Percentiles rank a stretch among this genome's conserved stretches.
Evolutionary conservation across 495 filamentous ascomycete species (phyloP).

Genomic region (Lophiostoma macrostomum): DNA sequence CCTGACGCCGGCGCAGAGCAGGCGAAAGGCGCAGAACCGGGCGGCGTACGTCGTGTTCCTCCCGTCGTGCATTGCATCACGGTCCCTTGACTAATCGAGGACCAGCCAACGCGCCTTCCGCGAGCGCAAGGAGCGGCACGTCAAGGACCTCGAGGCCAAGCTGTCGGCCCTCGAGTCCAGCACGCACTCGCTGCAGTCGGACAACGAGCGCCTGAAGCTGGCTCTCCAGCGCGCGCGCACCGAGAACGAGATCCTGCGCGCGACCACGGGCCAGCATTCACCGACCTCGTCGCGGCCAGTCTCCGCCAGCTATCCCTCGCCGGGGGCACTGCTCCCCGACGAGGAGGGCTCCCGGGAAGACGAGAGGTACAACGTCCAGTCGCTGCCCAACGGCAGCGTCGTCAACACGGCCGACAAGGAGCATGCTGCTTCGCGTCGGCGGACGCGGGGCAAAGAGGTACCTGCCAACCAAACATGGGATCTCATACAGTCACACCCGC

Average conservation of each 20-base stretch:
- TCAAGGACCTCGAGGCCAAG: constrained; percentile 87
- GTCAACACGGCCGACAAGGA: constrained; percentile 45
- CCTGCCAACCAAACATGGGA: constrained; percentile 87
- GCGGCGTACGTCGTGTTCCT: constrained; percentile 70
- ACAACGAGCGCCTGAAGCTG: constrained; percentile 81
- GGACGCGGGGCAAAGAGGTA: constrained; percentile 71
- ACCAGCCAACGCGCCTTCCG: constrained; percentile 90
- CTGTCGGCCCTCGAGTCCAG: constrained; percentile 67
- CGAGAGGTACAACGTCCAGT: constrained; percentile 27
- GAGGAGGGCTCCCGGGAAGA: constrained; percentile 33
- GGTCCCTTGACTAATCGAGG: constrained; percentile 7
- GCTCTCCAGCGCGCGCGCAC: constrained; percentile 75
- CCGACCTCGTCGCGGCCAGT: constrained; percentile 28
- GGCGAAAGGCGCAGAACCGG: constrained; percentile 93
- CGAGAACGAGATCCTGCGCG: constrained; percentile 93
- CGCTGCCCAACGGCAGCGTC: constrained; percentile 63
- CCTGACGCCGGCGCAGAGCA: constrained; percentile 72
- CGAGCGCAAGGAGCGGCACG: constrained; percentile 91
- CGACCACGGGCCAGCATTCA: constrained; percentile 52
- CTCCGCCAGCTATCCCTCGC: constrained; percentile 32
- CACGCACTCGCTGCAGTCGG: constrained; percentile 54
- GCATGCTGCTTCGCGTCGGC: constrained; percentile 29
- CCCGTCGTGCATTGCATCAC: not conserved
- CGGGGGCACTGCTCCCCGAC: constrained; percentile 37
- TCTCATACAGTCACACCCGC: constrained; percentile 75